Evolutionary conservation across 768 basidiomycete genomes (phyloP).

Genomic region (Suillus lakei): DNA sequence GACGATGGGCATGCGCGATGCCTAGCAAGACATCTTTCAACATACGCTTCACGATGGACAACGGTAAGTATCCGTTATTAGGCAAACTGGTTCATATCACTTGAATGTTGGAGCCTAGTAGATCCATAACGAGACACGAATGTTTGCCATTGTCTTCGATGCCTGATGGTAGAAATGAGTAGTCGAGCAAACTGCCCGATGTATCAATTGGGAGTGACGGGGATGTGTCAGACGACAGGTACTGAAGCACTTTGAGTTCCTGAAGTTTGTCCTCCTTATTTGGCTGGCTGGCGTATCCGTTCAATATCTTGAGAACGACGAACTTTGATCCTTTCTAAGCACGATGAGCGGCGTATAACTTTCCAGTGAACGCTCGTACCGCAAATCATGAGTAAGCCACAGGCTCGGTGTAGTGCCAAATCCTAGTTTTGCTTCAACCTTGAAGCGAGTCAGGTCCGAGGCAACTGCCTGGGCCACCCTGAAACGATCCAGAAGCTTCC

Average conservation of each 20-base stretch:
- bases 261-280: conserved; percentile 24
- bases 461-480: conserved; percentile 20
- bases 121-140: conserved; percentile 28
- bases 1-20: conserved; percentile 19
- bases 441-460: conserved; percentile 25
- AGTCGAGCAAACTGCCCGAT: conserved; percentile 18
- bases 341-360: background rate
- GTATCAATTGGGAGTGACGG: conserved; percentile 5
- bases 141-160: conserved; percentile 28
- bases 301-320: conserved; percentile 27
- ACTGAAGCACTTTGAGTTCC: conserved; percentile 26
- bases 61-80: conserved; percentile 1
- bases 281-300: conserved; percentile 24
- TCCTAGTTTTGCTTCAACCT: conserved; percentile 26
- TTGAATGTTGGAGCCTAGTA: conserved; percentile 11
- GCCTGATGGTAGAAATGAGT: conserved; percentile 23
- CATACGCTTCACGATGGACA: conserved; percentile 25
- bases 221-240: conserved; percentile 13
- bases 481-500: conserved; percentile 26
- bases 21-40: conserved; percentile 22
- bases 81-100: background rate
- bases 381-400: conserved; percentile 29
- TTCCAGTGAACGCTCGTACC: conserved; percentile 14
- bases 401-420: conserved; percentile 29
- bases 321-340: conserved; percentile 17